Base-by-base conservation (phyloP, 2,329 filamentous ascomycete species). In the Microcera coccophila region DNA sequence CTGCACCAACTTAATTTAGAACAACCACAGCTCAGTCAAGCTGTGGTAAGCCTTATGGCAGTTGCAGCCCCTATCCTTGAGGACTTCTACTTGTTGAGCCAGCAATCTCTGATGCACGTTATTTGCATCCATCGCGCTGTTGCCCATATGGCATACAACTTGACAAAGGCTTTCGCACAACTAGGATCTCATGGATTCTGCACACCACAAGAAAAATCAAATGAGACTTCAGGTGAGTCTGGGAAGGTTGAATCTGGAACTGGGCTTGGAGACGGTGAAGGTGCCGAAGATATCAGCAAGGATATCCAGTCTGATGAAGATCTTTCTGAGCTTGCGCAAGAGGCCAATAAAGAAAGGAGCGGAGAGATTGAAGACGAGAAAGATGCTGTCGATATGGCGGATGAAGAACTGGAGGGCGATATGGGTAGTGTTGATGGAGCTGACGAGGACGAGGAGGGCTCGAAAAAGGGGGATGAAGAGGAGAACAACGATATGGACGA, bases 221-320 rank as follows among this genome's bases (percentile, higher is more conserved):
- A 87, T 31, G 80, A 84, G 37, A 80, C 84, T 43, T 75, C 81
- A 38, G 81, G 79, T 16, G 79, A 87, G 45, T 77, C 80, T 18
- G 87, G 90, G 11, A 86, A 95, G 55, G 73, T 96, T 21, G 91
- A 98, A 65, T 82, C 82, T 28, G 94, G 94, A 14, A 97, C 90
- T 10, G 94, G 93, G 24, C 81, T 98, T 18, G 94, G 93, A 16
- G 93, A 96, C 35, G 94, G 93, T 10, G 87, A 96, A 64, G 94
- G 91, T 15, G 90, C 86, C 4, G 90, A 98, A 62, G 91, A 98
- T 64, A 97, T 98, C 52, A 97, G 90, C 67, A 97, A 98, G 62
- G 93, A 98, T 59, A 85, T 98, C 36, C 82, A 87, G 50, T 85
- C 91, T 14, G 91, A 98, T 47, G 93, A 99, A 63, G 90, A 98